Percentiles rank a stretch among this genome's conserved stretches.
Conservation (phyloP, 169 alveolate genomes). For the Cyclospora cayetanensis region DNA sequence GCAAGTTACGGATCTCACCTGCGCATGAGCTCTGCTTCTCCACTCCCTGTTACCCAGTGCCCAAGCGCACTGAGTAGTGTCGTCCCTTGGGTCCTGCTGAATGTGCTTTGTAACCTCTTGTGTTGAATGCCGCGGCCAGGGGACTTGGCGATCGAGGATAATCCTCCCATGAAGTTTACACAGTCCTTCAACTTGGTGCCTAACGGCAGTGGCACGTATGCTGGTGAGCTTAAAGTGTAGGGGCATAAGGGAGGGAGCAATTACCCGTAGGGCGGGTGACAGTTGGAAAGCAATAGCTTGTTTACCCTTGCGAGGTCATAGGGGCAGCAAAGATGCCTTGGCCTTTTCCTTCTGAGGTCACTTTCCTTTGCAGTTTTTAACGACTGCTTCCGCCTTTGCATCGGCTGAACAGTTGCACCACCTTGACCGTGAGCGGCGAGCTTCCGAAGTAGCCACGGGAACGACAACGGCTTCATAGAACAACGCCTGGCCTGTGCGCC, state of each 20-base stretch:
- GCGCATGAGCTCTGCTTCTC: no score
- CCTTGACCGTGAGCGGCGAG: no score
- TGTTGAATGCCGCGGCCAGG: conserved; percentile 72
- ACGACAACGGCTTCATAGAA: no score
- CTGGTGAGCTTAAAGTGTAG: not conserved
- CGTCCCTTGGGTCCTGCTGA: not conserved
- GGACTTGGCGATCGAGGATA: conserved; percentile 82
- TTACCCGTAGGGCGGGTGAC: not conserved
- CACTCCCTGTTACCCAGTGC: no score
- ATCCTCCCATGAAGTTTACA: conserved; percentile 84
- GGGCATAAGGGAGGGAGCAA: not conserved
- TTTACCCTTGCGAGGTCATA: not conserved
- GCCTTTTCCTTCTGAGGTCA: not conserved
- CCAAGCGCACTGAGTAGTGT: no score
- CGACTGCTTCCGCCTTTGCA: conserved; percentile 66
- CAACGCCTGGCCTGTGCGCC: no score
- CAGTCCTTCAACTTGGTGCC: conserved; percentile 83
- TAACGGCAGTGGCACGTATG: conserved; percentile 82
- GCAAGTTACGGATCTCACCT: no score
- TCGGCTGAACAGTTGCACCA: no score
- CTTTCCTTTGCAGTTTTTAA: conserved; percentile 17
- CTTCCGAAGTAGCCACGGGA: no score
- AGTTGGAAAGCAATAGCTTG: not conserved
- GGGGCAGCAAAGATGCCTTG: not conserved
- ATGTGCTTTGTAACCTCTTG: not conserved